Percentiles rank a stretch among this genome's conserved stretches.
Conservation (phyloP, 2,329 filamentous ascomycete genomes). For the Botryotinia convoluta region DNA sequence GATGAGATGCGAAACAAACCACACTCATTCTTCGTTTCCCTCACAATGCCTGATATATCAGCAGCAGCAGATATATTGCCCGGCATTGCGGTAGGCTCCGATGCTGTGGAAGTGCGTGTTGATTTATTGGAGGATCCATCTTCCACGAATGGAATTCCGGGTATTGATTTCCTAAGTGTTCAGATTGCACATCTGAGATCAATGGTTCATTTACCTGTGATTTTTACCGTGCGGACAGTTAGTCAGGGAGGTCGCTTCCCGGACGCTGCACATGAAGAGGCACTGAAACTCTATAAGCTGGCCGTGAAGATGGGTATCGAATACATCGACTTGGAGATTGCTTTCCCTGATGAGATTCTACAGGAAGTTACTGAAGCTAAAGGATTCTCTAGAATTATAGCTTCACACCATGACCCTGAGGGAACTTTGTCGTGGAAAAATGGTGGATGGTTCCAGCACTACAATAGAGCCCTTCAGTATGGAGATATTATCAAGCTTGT, state of each 20-base stretch:
- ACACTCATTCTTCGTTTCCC: slow-evolving; percentile 87
- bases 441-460: slow-evolving; percentile 86
- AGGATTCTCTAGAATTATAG: slow-evolving; percentile 78
- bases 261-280: slow-evolving; percentile 68
- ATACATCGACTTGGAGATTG: slow-evolving; percentile 91
- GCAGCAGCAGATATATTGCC: slow-evolving; percentile 63
- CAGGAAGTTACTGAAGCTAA: slow-evolving; percentile 63
- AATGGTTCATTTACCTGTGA: slow-evolving; percentile 71
- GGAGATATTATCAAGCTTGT: slow-evolving; percentile 95
- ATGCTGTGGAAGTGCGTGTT: slow-evolving; percentile 92
- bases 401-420: slow-evolving; percentile 88
- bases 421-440: slow-evolving; percentile 82
- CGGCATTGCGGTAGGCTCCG: slow-evolving; percentile 75
- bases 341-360: slow-evolving; percentile 74
- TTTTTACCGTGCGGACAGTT: slow-evolving; percentile 86
- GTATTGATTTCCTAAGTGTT: slow-evolving; percentile 72
- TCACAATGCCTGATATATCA: slow-evolving; percentile 76
- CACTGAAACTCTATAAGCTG: slow-evolving; percentile 70
- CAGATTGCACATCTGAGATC: slow-evolving; percentile 79
- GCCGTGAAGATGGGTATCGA: slow-evolving; percentile 84
- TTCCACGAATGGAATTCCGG: slow-evolving; percentile 52
- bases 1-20: slow-evolving; percentile 59
- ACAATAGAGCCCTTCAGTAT: slow-evolving; percentile 85
- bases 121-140: slow-evolving; percentile 76
- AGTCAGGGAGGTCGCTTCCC: slow-evolving; percentile 88